Evolutionary conservation across 73 alveolate species (phyloP), one percentile per base, ranked within the genome.

Genomic region (Paramecium sonneborni): DNA sequence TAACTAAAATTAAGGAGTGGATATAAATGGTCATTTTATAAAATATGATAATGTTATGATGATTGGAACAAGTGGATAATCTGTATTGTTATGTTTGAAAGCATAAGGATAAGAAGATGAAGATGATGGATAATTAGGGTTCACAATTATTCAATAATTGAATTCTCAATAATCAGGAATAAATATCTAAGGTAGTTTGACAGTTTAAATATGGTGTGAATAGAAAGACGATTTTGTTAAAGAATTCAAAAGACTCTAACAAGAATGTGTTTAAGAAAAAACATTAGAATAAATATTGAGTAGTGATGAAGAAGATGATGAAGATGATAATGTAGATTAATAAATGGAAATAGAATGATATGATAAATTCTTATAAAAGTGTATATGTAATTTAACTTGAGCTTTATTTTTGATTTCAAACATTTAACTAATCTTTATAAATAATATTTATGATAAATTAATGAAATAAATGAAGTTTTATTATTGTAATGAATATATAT

Each of bases 241-340:
- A 12, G 39, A 62, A 26, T 62, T 62, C 9, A 62, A 62, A 21
- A 30, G 44, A 62, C 44, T 62, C 30, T 62, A 62, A 32, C 5
- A 62, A n/a, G 44, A 62, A 30, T 62, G 84, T 24, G 12, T 62
- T 1, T 23, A 62, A 62, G 84, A 62, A 24, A 32, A 26, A 10
- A 43, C 84, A 26, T 32, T 30, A 62, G 39, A 62, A 62, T 26
- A 62, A 14, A 26, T 62, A 30, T 62, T 26, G 46, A 62, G 84
- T 32, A 62, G 84, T 62, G 84, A 62, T 58, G 79, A 58, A 0
- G 84, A 62, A 24, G 84, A 62, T 3, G 84, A 62, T 5, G 84
- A 32, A 5, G 84, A 62, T 21, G 26, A 62, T 3, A 21, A 24
- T 26, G 20, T 52, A 1, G 30, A 52, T 18, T 52, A 52, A 52